Percentiles rank a stretch among this genome's conserved stretches.
Conservation (phyloP, 129 eudicot species). For the Pseudognaphalium luteoalbum region DNA sequence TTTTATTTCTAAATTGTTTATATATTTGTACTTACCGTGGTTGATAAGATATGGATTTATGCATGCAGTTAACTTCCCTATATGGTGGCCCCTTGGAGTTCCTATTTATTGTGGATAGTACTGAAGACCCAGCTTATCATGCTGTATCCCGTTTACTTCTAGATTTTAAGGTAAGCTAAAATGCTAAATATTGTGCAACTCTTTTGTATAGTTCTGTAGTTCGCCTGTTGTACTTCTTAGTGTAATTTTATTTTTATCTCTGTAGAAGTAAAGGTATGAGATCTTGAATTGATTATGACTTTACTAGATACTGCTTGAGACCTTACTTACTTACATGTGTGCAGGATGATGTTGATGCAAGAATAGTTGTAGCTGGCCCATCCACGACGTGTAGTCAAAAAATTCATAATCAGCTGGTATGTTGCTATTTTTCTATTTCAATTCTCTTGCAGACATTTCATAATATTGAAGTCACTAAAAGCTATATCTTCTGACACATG, state of each 20-base stretch:
- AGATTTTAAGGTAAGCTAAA: slow-evolving; percentile 56
- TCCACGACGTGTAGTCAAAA: slow-evolving; percentile 98
- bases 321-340: slow-evolving; percentile 4
- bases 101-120: slow-evolving; percentile 87
- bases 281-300: background rate
- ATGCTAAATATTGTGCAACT: background rate
- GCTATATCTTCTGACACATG: slow-evolving; percentile 14
- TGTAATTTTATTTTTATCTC: background rate
- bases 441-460: background rate
- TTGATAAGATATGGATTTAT: slow-evolving; percentile 17
- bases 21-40: slow-evolving; percentile 9
- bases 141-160: slow-evolving; percentile 69
- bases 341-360: slow-evolving; percentile 94
- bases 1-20: background rate
- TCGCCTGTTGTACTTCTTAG: slow-evolving; percentile 4
- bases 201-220: slow-evolving; percentile 4
- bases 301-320: background rate
- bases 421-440: background rate
- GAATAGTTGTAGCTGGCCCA: slow-evolving; percentile 78
- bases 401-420: slow-evolving; percentile 96
- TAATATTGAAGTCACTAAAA: slow-evolving; percentile 13
- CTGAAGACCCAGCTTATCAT: slow-evolving; percentile 94
- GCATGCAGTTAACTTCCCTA: slow-evolving; percentile 80
- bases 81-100: slow-evolving; percentile 98
- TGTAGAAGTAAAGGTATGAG: slow-evolving; percentile 6